Conservation (phyloP, 108 stramenopile genomes). For the Cyclostephanos invisitatus region DNA sequence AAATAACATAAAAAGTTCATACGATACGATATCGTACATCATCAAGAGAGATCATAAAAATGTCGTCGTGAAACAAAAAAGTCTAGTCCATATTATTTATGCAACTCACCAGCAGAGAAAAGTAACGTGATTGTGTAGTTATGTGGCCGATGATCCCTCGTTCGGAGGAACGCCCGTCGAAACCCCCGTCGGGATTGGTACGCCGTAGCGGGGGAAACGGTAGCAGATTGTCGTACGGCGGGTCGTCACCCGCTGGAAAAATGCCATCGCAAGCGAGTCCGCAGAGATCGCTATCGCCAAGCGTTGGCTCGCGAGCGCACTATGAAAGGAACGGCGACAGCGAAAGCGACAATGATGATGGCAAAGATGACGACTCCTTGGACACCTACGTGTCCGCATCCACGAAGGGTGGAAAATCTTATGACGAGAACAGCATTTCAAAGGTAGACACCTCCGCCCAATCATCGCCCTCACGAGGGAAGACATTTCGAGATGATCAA, state of each 20-base stretch:
- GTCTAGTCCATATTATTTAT: too few relatives aligned
- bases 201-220: neutral
- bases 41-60: too few relatives aligned
- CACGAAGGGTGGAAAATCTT: neutral
- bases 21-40: too few relatives aligned
- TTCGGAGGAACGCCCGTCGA: conserved; percentile 2
- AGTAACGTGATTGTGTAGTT: too few relatives aligned
- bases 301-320: conserved; percentile 1
- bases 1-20: too few relatives aligned
- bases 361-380: conserved; percentile 18
- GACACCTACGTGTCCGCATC: conserved; percentile 36
- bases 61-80: too few relatives aligned
- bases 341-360: conserved; percentile 10
- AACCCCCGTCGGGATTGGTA: neutral
- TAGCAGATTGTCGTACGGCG: neutral
- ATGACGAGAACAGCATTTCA: too few relatives aligned
- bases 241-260: neutral
- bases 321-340: neutral
- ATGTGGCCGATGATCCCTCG: neutral
- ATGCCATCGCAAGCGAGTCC: neutral
- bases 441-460: too few relatives aligned
- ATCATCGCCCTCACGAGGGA: neutral
- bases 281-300: neutral
- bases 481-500: neutral
- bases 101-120: too few relatives aligned